A percentile compares a stretch with the other conserved stretches of the same genome.
phyloP scores from a whole-genome alignment of 1,284 basidiomycete species.

The Coniferiporia weirii region DNA sequence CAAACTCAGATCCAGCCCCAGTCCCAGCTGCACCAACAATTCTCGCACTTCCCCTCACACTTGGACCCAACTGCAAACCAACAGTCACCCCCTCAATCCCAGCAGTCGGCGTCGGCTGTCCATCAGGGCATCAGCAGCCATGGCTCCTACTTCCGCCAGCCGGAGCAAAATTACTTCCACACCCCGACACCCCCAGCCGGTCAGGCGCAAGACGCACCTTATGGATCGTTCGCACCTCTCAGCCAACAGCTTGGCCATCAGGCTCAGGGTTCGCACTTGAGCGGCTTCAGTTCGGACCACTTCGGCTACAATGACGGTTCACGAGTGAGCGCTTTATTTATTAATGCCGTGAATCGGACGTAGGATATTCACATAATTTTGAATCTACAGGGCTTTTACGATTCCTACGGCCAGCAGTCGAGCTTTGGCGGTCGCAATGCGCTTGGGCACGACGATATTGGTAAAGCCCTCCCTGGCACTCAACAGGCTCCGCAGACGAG shows the following conservation, averaged over 20 bases:
- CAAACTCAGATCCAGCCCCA: slow-evolving; percentile 28
- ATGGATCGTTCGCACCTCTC: slow-evolving; percentile 63
- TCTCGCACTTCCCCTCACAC: slow-evolving; percentile 56
- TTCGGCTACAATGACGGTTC: slow-evolving; percentile 63
- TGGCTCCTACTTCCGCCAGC: slow-evolving; percentile 60
- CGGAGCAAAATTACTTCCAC: slow-evolving; percentile 67
- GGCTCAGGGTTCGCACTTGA: slow-evolving; percentile 49
- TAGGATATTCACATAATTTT: slow-evolving; percentile 21
- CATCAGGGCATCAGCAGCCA: slow-evolving; percentile 28
- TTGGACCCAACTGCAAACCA: slow-evolving; percentile 37
- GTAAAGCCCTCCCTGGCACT: slow-evolving; percentile 52
- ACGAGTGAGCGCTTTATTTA: slow-evolving; percentile 41
- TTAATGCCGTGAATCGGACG: slow-evolving; percentile 8
- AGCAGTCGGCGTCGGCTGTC: slow-evolving; percentile 25
- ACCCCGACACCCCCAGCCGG: slow-evolving; percentile 65
- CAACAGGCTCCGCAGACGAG: slow-evolving; percentile 36
- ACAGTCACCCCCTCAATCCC: slow-evolving; percentile 34
- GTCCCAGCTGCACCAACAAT: slow-evolving; percentile 42
- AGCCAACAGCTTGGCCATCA: slow-evolving; percentile 45
- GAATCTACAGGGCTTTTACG: slow-evolving; percentile 59
- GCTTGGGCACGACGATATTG: slow-evolving; percentile 63
- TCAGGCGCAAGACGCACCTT: slow-evolving; percentile 58
- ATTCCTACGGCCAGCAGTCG: slow-evolving; percentile 56
- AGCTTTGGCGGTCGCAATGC: slow-evolving; percentile 56
- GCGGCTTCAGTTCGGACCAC: slow-evolving; percentile 52